These are phyloP conservation scores for Paramecium sexaurelia DNA, from an alignment of 73 alveolate species.

Conservation along the genomic window DNA sequence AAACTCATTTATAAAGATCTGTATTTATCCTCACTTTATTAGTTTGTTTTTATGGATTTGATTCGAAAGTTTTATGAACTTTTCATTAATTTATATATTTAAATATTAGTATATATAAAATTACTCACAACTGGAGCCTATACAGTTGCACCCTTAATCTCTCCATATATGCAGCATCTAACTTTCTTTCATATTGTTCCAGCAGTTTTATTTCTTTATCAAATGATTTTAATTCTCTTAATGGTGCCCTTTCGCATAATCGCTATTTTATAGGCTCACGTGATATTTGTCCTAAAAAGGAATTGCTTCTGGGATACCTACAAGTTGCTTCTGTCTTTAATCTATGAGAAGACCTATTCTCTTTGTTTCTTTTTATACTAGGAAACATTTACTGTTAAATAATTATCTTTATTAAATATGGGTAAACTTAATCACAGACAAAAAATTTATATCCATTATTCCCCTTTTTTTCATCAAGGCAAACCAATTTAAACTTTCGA, in stretches of 20 bases:
- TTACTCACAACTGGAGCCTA: not conserved
- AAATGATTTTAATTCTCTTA: not conserved
- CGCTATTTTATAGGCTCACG: not conserved
- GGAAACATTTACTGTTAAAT: not conserved
- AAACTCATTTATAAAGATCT: not conserved
- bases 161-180: not conserved
- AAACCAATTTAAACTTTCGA: not conserved
- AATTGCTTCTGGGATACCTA: not conserved
- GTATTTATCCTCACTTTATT: not conserved
- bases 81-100: slow-evolving; percentile 4
- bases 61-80: slow-evolving; percentile 6
- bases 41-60: not conserved
- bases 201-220: not conserved
- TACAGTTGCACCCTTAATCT: not conserved
- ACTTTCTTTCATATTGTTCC: not conserved
- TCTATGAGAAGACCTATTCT: not conserved
- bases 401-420: not conserved
- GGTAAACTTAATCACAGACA: not conserved
- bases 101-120: not conserved
- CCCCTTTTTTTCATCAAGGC: not conserved
- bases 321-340: not conserved
- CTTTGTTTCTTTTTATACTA: not conserved
- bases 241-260: not conserved
- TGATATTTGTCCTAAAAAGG: not conserved
- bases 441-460: not conserved